A percentile compares a stretch with the other conserved stretches of the same genome.
These are phyloP conservation scores for Polychytrium aggregatum DNA, from an alignment of 192 early-diverging fungal species.

Conservation along the genomic window DNA sequence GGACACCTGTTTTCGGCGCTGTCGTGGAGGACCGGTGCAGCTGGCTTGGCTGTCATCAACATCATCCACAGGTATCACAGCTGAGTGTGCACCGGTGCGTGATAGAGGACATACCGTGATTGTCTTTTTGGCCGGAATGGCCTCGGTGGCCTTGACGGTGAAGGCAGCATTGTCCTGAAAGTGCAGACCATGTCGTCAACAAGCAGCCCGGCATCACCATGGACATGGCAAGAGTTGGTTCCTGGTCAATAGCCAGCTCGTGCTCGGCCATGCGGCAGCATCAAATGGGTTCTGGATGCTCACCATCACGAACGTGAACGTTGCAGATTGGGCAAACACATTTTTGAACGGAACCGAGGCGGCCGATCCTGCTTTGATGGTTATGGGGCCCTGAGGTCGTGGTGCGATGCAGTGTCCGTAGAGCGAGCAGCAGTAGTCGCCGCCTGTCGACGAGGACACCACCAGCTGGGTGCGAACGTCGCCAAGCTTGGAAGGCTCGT, in stretches of 20 bases:
- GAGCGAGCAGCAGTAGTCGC: conserved; percentile 47
- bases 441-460: conserved; percentile 35
- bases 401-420: conserved; percentile 42
- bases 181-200: no score
- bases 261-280: background rate
- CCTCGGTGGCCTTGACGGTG: conserved; percentile 37
- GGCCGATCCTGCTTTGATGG: conserved; percentile 31
- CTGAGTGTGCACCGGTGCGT: no score
- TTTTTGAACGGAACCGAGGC: conserved; percentile 44
- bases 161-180: conserved; percentile 47
- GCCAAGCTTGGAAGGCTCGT: conserved; percentile 51
- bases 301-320: conserved; percentile 40
- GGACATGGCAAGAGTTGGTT: no score
- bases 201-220: no score
- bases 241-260: no score
- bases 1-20: no score
- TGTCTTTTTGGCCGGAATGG: conserved; percentile 40
- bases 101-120: no score
- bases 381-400: conserved; percentile 48
- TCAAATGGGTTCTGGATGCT: conserved; percentile 4
- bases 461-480: conserved; percentile 37
- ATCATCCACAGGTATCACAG: no score
- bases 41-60: conserved; percentile 27
- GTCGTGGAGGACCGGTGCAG: conserved; percentile 2
- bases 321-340: conserved; percentile 34